Conservation (phyloP, 305 asterid species). For the Fraxinus ornus region DNA sequence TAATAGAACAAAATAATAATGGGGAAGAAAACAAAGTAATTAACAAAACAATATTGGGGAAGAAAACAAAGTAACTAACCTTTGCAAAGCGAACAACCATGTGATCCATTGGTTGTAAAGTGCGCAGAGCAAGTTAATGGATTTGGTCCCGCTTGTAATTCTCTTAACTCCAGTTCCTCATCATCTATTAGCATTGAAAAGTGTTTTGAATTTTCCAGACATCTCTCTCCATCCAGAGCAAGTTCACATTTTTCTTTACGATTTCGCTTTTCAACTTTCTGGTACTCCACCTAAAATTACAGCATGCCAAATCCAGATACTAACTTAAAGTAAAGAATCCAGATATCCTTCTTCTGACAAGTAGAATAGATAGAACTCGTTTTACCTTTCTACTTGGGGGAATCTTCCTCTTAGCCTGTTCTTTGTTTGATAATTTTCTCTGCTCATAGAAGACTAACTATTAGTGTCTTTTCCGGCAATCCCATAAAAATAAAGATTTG, state of each 20-base stretch:
- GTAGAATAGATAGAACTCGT: constrained; percentile 12
- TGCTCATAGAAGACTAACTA: constrained; percentile 34
- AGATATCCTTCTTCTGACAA: constrained; percentile 1
- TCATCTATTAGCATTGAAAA: constrained; percentile 64
- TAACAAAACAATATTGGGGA: constrained; percentile 2
- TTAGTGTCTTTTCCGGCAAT: constrained; percentile 18
- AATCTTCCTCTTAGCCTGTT: constrained; percentile 59
- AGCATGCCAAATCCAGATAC: constrained; percentile 11
- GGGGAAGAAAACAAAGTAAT: constrained; percentile 15
- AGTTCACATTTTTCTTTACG: constrained; percentile 69
- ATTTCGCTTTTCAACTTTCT: constrained; percentile 45
- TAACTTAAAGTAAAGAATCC: neutral
- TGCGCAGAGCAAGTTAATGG: constrained; percentile 75
- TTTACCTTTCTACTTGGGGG: constrained; percentile 56
- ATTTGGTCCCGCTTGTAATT: constrained; percentile 73
- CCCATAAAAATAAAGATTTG: neutral
- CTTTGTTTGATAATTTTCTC: constrained; percentile 63
- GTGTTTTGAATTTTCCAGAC: constrained; percentile 46
- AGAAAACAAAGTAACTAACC: constrained; percentile 43
- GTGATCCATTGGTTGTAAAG: constrained; percentile 60
- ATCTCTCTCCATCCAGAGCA: constrained; percentile 48
- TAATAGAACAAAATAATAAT: constrained; percentile 1
- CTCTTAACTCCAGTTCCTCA: constrained; percentile 89
- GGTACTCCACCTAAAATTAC: constrained; percentile 47
- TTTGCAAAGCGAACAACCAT: constrained; percentile 91